Base-by-base conservation (phyloP, 2,329 filamentous ascomycete genomes). In the Penicillium verrucosum region DNA sequence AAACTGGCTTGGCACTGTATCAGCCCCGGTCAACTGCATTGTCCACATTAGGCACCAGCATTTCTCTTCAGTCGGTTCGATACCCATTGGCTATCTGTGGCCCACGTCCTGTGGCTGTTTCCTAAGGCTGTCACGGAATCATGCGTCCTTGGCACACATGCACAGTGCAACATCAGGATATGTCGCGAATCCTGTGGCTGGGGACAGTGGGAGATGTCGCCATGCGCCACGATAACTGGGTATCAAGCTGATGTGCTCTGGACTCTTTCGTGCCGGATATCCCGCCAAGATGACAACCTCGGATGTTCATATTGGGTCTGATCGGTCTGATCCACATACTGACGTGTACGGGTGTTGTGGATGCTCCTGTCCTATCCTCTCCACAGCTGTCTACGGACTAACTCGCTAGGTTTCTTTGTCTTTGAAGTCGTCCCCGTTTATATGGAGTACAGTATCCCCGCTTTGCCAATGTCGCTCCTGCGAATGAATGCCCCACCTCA, bases 161-260 rank as follows among this genome's bases (percentile, higher is more conserved):
- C 3, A 29, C 37, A 38, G 36, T 61, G 62, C 56, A 60, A 62
- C 61, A 56, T 60, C 54, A 51, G n/a, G 16, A 36, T n/a, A 40
- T 51, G 36, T 29, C 41, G 25, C 11, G 25, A 12, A 29, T 43
- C 25, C 54, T 59, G 63, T 65, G 63, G 60, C 63, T 65, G 48
- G 41, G 14, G 36, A 42, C 37, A 43, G 47, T 48, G 47, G 50
- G 27, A 41, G 9, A 23, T 56, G 56, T 44, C 49, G 45, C 50
- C 48, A 42, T 62, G 60, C 63, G 60, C 61, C 63, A 62, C 60
- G 42, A 58, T 55, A 51, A 55, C 47, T 38, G 36, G 43, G 21
- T 11, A 21, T 38, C 7, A 45, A 42, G 12, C 2, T 3, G 7
- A 21, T 40, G 23, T 29, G 14, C 21, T 38, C 32, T 37, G 32